Base-by-base conservation (phyloP, 1,284 basidiomycete species). In the Microbotryomycetes sp. region DNA sequence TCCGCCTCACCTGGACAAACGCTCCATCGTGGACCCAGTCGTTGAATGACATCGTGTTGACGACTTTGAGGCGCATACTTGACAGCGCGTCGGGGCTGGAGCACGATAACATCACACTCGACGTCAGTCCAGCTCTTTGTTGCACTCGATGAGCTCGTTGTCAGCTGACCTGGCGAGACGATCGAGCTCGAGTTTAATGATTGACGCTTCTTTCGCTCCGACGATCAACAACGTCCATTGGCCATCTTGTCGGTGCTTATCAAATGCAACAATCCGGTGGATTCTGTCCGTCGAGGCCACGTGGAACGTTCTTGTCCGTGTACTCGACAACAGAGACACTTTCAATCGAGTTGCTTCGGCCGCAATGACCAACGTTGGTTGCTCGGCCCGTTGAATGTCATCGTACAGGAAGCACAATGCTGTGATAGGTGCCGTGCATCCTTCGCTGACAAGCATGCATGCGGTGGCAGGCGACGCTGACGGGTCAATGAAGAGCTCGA, bases 1-100 rank as follows among this genome's bases (percentile, higher is more conserved):
- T 42, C 9, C 36, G 22, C 15, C 60, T 12, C 4, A 56, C 63
- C 19, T 42, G 25, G 31, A 64, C 30, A 22, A 64, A 61, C 6
- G 63, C 55, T 9, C 51, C 59, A 31, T 64, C 63, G 30, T 56
- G 58, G 23, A 49, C 53, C 19, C 57, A 60, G 49, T 64, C 63
- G 26, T 51, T 32, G 22, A 61, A 51, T 1, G 19, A 14, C 30
- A 64, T 42, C 9, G 36, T 42, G 36, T 19, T 12, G 12, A 19
- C 9, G 36, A 42, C 36, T 42, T 9, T 42, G 36, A 9, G 12
- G 36, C 19, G 36, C 36, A 9, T 42, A 19, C 36, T 42, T 42
- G 36, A 42, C 36, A 42, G 36, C 36, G 19, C n/a, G n/a, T n/a
- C n/a, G n/a, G n/a, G n/a, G n/a, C n/a, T n/a, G n/a, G n/a, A n/a